Conservation (phyloP, 495 filamentous ascomycete species). For the Staphylotrichum longicolle region DNA sequence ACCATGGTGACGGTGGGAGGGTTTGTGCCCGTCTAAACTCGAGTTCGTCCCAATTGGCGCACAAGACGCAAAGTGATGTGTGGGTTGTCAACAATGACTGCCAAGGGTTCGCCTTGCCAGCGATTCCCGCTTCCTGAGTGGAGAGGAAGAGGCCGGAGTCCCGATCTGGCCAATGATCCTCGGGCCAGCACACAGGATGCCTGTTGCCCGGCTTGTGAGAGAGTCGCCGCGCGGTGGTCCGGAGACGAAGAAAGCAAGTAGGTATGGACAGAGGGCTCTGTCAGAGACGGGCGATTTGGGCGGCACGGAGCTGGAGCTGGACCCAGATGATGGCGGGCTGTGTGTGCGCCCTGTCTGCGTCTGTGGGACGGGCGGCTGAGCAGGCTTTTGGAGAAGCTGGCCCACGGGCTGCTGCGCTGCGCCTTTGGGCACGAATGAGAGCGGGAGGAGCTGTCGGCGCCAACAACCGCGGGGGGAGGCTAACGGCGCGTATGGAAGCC, state of each 20-base stretch:
- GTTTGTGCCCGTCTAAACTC: constrained; percentile 11
- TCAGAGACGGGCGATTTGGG: constrained; percentile 24
- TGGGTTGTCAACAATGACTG: constrained; percentile 23
- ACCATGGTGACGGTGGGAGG: constrained; percentile 57
- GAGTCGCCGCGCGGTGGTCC: constrained; percentile 3
- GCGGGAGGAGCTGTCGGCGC: constrained; percentile 25
- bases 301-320: constrained; percentile 20
- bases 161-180: constrained; percentile 23
- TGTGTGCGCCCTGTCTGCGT: not conserved
- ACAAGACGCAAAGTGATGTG: constrained; percentile 28
- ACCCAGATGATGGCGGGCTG: constrained; percentile 18
- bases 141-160: not conserved
- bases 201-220: constrained; percentile 19
- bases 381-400: constrained; percentile 16
- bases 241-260: not conserved
- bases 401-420: constrained; percentile 23
- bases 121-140: constrained; percentile 17
- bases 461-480: constrained; percentile 14
- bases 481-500: constrained; percentile 12
- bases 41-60: constrained; percentile 33
- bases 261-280: constrained; percentile 19
- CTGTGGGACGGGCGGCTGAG: constrained; percentile 18
- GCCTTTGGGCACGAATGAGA: constrained; percentile 36
- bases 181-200: not conserved
- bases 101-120: constrained; percentile 17